Base-by-base conservation (phyloP, 139 green algal species). In the Astrephomene gubernaculifera region DNA sequence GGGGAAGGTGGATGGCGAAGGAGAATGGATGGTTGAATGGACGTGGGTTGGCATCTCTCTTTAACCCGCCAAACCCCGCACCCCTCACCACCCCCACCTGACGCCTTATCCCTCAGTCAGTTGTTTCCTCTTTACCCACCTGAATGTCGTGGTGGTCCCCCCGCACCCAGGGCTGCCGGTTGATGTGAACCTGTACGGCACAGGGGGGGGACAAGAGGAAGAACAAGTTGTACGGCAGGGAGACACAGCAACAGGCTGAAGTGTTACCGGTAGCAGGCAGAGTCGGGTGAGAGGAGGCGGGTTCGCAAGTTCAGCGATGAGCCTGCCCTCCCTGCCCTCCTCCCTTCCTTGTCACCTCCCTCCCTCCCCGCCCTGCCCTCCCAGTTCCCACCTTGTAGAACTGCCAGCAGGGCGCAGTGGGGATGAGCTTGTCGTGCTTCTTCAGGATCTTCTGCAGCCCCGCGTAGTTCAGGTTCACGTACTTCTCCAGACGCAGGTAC, bases 81-180 rank as follows among this genome's bases (percentile, higher is more conserved):
- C n/a, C n/a, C n/a, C n/a, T n/a, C n/a, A 65, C n/a, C n/a, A n/a
- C n/a, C n/a, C n/a, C n/a, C n/a, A n/a, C n/a, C n/a, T n/a, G n/a
- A n/a, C n/a, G n/a, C n/a, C n/a, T n/a, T n/a, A n/a, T n/a, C n/a
- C n/a, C n/a, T n/a, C n/a, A n/a, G n/a, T n/a, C n/a, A n/a, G n/a
- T n/a, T n/a, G n/a, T n/a, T n/a, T n/a, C n/a, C n/a, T n/a, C n/a
- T n/a, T n/a, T n/a, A 29, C 65, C 1, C 60, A 89, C 85, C 78
- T 90, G 86, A 19, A 86, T 83, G 57, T 90, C 87, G 45, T 88
- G 87, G 67, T 90, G 75, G 29, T 88, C 87, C 1, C 87, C 87
- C 33, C 75, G 74, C 54, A 88, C 87, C 87, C 87, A 90, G 27
- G 87, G 68, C 82, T 90, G 87, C 8, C 54, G 45, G 69, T 60